These are phyloP conservation scores for Termitomyces sp. DNA, from an alignment of 768 basidiomycete species.

Conservation along the genomic window DNA sequence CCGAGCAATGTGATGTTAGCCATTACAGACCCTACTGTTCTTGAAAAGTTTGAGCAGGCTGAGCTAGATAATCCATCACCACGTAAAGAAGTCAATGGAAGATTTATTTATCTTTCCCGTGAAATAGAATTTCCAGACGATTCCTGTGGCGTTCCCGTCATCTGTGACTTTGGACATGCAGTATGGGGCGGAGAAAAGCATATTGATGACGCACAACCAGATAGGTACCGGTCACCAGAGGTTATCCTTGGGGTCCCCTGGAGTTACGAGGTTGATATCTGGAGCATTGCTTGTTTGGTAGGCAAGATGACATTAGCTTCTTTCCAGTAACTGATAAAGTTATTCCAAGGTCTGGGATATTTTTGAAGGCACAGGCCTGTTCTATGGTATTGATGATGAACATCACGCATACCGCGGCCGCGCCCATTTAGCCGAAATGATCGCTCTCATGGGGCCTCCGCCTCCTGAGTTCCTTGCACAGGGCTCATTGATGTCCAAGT, in stretches of 20 bases:
- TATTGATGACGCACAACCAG: constrained; percentile 17
- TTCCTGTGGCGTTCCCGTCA: constrained; percentile 7
- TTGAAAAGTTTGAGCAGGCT: constrained; percentile 5
- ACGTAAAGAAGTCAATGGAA: constrained; percentile 11
- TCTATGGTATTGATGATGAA: background rate
- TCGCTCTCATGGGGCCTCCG: constrained; percentile 1
- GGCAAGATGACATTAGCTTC: background rate
- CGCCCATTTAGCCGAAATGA: constrained; percentile 4
- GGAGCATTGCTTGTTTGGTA: constrained; percentile 24
- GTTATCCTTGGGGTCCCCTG: constrained; percentile 21
- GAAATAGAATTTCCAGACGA: background rate
- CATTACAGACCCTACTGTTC: background rate
- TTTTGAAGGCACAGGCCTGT: background rate
- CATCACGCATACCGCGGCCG: background rate
- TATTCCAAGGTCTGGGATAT: background rate
- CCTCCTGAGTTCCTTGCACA: constrained; percentile 1
- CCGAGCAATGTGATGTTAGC: background rate
- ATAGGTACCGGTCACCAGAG: constrained; percentile 22
- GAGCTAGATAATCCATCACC: constrained; percentile 8
- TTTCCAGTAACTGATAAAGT: background rate
- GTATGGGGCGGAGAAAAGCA: constrained; percentile 5
- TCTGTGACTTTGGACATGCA: constrained; percentile 20
- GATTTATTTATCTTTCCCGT: constrained; percentile 12
- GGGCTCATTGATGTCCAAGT: background rate
- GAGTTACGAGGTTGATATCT: constrained; percentile 23